Conservation (phyloP, 306 rosid genomes). For the Cucumis cinereus region DNA sequence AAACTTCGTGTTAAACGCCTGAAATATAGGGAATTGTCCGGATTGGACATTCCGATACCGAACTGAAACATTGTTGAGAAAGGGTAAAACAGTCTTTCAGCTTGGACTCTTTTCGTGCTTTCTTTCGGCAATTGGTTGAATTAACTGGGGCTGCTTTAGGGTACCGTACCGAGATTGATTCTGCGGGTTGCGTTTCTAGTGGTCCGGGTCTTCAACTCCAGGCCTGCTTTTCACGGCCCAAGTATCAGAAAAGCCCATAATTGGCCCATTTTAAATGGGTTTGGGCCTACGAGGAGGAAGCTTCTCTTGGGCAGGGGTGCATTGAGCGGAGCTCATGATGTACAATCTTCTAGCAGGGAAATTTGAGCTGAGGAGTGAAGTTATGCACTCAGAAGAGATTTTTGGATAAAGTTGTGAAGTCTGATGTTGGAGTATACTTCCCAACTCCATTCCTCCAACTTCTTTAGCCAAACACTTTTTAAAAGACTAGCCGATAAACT, state of each 20-base stretch:
- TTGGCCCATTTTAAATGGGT: not conserved
- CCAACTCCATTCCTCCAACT: too few species aligned
- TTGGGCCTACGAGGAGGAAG: not conserved
- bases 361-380: too few species aligned
- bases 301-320: too few species aligned
- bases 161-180: not conserved
- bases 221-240: not conserved
- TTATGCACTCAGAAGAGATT: too few species aligned
- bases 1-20: not conserved
- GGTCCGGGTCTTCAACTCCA: not conserved
- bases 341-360: not conserved
- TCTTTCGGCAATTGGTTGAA: not conserved
- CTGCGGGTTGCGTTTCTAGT: not conserved
- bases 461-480: too few species aligned
- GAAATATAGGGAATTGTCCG: conserved; percentile 5
- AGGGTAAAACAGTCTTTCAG: conserved; percentile 18
- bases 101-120: not conserved
- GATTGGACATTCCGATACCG: not conserved
- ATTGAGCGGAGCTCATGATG: too few species aligned
- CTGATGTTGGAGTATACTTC: too few species aligned
- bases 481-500: too few species aligned
- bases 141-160: not conserved
- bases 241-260: not conserved
- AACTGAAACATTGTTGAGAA: not conserved
- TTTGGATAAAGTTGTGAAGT: too few species aligned